phyloP scores from a whole-genome alignment of 345 rosid species.

The Boechera retrofracta region DNA sequence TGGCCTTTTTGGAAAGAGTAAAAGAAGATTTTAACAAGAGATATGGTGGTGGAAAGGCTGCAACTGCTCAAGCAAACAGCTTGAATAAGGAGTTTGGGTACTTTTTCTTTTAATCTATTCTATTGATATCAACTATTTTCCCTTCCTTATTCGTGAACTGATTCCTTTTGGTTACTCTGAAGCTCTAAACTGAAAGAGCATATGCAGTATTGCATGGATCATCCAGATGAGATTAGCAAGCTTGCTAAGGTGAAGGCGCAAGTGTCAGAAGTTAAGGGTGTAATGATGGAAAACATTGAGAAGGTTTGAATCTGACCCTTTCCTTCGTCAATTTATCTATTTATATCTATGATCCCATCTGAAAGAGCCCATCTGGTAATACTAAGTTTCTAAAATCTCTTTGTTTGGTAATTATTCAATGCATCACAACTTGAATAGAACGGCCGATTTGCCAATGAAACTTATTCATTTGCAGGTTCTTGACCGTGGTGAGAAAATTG shows the following conservation, averaged over 20 bases:
- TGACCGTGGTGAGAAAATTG: slow-evolving; percentile 99
- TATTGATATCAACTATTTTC: neutral
- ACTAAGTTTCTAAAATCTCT: slow-evolving; percentile 13
- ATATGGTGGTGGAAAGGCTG: slow-evolving; percentile 92
- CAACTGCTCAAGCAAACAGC: slow-evolving; percentile 74
- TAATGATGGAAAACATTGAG: slow-evolving; percentile 99
- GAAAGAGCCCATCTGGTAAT: neutral
- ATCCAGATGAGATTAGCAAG: slow-evolving; percentile 97
- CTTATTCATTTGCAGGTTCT: slow-evolving; percentile 66
- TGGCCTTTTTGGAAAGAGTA: slow-evolving; percentile 83
- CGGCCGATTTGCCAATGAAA: neutral
- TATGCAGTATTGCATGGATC: slow-evolving; percentile 93
- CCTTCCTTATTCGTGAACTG: slow-evolving; percentile 10
- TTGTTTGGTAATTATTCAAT: neutral
- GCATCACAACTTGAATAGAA: neutral
- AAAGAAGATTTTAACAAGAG: slow-evolving; percentile 88
- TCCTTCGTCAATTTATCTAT: neutral
- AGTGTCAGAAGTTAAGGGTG: slow-evolving; percentile 98
- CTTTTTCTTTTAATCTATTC: neutral
- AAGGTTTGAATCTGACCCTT: slow-evolving; percentile 57
- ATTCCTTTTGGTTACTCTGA: slow-evolving; percentile 18
- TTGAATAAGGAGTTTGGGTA: slow-evolving; percentile 85
- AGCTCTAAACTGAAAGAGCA: slow-evolving; percentile 93
- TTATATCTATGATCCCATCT: neutral
- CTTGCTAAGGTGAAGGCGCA: slow-evolving; percentile 98